Percentiles rank a stretch among this genome's conserved stretches.
Conservation (phyloP, 2,329 filamentous ascomycete species). For the Sclerotinia sclerotiorum region DNA sequence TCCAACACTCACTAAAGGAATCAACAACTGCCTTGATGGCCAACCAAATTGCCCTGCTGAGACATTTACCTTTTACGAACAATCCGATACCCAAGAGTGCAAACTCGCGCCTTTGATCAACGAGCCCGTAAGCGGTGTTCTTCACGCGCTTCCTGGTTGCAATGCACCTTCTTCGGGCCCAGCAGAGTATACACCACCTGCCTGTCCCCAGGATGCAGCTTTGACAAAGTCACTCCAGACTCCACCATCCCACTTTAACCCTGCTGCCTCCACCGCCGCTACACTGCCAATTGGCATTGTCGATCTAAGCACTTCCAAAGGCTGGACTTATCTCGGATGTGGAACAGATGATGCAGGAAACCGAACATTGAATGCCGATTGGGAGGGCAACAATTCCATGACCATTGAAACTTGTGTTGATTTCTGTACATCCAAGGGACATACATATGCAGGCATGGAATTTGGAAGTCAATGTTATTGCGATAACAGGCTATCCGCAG, state of each 20-base stretch:
- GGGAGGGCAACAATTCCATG: conserved; percentile 8
- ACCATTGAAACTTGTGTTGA: conserved; percentile 16
- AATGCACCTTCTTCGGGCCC: conserved; percentile 17
- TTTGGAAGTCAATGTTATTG: conserved; percentile 23
- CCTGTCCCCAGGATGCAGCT: conserved; percentile 13
- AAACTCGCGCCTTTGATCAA: conserved; percentile 20
- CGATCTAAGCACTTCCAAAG: conserved; percentile 14
- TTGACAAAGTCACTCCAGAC: background rate
- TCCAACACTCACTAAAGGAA: conserved; percentile 19
- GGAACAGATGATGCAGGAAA: conserved; percentile 8
- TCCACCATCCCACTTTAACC: background rate
- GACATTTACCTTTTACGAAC: conserved; percentile 21
- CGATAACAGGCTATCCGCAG: conserved; percentile 1
- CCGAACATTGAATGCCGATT: conserved; percentile 20
- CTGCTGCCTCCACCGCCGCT: background rate
- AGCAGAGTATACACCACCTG: conserved; percentile 1
- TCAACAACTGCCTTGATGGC: conserved; percentile 19
- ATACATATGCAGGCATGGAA: conserved; percentile 22
- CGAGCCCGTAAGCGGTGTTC: conserved; percentile 9
- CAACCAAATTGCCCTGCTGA: conserved; percentile 5
- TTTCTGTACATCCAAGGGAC: conserved; percentile 17
- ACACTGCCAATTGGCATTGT: background rate
- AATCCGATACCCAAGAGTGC: conserved; percentile 21
- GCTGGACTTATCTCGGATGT: conserved; percentile 23
- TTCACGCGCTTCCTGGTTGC: conserved; percentile 18